Conservation (phyloP, 148 eudicot genomes). For the Rhododendron molle region DNA sequence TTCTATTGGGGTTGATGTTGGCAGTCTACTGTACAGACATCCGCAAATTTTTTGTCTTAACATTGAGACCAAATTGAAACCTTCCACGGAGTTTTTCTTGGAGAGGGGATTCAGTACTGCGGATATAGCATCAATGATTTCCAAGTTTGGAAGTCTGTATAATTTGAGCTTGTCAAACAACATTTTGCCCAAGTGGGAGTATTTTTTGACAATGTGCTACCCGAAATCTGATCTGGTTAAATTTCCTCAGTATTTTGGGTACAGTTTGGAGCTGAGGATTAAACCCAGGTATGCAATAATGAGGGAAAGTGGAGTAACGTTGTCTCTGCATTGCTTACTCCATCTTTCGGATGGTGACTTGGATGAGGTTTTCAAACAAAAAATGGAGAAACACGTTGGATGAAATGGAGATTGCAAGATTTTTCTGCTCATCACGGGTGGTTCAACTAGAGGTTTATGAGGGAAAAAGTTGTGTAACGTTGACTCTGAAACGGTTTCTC, state of each 20-base stretch:
- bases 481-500: slow-evolving; percentile 7
- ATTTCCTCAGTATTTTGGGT: slow-evolving; percentile 79
- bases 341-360: slow-evolving; percentile 50
- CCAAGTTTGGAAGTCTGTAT: slow-evolving; percentile 57
- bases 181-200: slow-evolving; percentile 77
- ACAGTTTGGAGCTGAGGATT: slow-evolving; percentile 72
- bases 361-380: slow-evolving; percentile 42
- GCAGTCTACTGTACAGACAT: slow-evolving; percentile 7
- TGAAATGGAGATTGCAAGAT: background rate
- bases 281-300: slow-evolving; percentile 65
- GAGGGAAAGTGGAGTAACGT: slow-evolving; percentile 42
- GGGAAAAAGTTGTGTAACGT: too few relatives aligned
- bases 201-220: slow-evolving; percentile 61
- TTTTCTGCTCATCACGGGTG: background rate
- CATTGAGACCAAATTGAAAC: slow-evolving; percentile 65
- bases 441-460: background rate
- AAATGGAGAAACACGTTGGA: slow-evolving; percentile 37
- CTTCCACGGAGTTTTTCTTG: slow-evolving; percentile 53
- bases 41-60: slow-evolving; percentile 42
- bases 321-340: slow-evolving; percentile 52
- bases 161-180: slow-evolving; percentile 57
- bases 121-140: slow-evolving; percentile 56
- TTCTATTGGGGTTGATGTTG: slow-evolving; percentile 55
- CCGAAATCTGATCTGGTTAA: slow-evolving; percentile 58
- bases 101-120: slow-evolving; percentile 28